phyloP scores from a whole-genome alignment of 768 basidiomycete genomes.

The Collybia nuda region DNA sequence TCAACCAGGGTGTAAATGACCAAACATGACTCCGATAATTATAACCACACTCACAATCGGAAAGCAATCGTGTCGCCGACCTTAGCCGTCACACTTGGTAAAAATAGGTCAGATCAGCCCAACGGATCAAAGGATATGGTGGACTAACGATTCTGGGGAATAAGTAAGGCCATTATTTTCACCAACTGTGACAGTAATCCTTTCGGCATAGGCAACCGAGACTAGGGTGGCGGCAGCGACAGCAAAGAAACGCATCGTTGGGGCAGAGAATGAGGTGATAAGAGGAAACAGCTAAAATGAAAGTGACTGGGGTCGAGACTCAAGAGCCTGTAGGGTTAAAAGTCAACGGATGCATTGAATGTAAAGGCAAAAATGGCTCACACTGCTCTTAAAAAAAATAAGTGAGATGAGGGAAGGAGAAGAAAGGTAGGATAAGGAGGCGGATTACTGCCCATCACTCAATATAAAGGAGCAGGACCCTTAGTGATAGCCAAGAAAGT shows the following conservation, averaged over 20 bases:
- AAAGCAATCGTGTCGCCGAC: conserved; percentile 51
- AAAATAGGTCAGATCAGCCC: conserved; percentile 34
- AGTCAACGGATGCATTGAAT: conserved; percentile 3
- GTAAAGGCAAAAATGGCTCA: conserved; percentile 19
- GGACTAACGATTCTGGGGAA: neutral
- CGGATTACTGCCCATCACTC: too few species aligned
- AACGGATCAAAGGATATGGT: neutral
- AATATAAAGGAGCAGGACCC: too few species aligned
- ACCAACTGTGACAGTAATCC: conserved; percentile 42
- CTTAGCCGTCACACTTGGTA: conserved; percentile 33
- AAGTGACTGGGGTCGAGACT: conserved; percentile 15
- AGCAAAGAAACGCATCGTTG: conserved; percentile 53
- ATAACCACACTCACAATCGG: conserved; percentile 43
- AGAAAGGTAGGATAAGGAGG: too few species aligned
- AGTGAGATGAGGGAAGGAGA: too few species aligned
- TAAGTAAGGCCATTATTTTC: conserved; percentile 29
- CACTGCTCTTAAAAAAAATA: conserved; percentile 36
- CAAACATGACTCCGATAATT: too few species aligned
- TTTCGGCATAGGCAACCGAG: conserved; percentile 37
- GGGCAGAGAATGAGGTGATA: conserved; percentile 24
- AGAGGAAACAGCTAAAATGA: neutral
- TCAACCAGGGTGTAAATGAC: neutral
- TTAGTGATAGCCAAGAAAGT: too few species aligned
- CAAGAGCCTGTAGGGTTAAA: conserved; percentile 30
- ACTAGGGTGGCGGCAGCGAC: conserved; percentile 37